Evolutionary conservation across 2,329 filamentous ascomycete genomes (phyloP), one percentile per base, ranked within the genome.

Genomic region (Fusarium nygamai): DNA sequence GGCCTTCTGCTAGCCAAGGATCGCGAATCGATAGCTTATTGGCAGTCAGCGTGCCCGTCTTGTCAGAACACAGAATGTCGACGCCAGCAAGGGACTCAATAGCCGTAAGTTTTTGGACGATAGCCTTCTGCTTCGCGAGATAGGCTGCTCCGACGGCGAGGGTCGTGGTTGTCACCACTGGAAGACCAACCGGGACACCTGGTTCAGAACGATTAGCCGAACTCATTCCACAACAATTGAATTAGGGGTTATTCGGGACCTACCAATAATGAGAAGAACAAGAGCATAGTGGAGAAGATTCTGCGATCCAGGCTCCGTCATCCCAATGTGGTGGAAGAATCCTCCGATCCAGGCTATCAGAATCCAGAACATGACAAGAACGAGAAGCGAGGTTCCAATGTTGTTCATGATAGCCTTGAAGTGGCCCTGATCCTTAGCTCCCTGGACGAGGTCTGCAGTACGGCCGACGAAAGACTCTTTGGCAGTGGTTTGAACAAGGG

Each of bases 391-490:
- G 6, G 71, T 73, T 13, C 70, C 71, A 1, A 73, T 73, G 2
- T 73, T 48, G 51, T 73, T 73, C 70, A 73, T 73, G 13, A 73
- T 73, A 1, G 71, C 71, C 27, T 73, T 73, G 33, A 73, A 73
- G 7, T 73, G 71, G 6, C 71, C 71, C 24, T 73, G 71, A 16
- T 73, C 71, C 47, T 73, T 73, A 1, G 71, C 71, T 11, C 71
- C 71, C 22, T 73, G 71, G 1, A 73, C 71, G 0, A 73, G 71
- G 33, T 73, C 67, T 12, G 71, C 71, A 8, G 71, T 73, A 1
- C 71, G 71, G 5, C 71, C 71, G 20, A 73, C 71, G 2, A 73
- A 73, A 2, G 71, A 73, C 8, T 67, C 66, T 34, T 43, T 73
- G 4, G 71, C 71, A 5, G 47, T 47, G 6, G 67, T 43, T 9